These are phyloP conservation scores for Scheffersomyces stipitis DNA, from an alignment of 805 yeast genomes.

Conservation along the genomic window DNA sequence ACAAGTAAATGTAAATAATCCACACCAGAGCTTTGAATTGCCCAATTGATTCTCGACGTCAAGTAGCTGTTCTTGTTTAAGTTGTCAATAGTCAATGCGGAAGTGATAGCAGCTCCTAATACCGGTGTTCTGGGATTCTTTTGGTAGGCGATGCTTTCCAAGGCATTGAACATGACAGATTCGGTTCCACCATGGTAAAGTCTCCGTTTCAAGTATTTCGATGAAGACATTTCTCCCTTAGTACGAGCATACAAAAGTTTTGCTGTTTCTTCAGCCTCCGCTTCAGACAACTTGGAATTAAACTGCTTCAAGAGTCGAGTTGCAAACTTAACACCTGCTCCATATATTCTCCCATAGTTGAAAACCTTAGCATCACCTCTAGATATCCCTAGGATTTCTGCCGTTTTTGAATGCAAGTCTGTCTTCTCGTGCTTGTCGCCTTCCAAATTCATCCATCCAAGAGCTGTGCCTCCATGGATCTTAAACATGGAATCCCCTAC, in stretches of 20 bases:
- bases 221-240: conserved; percentile 56
- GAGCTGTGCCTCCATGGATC: conserved; percentile 92
- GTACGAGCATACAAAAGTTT: conserved; percentile 71
- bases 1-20: conserved; percentile 87
- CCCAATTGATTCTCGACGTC: conserved; percentile 95
- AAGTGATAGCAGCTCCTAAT: conserved; percentile 89
- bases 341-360: conserved; percentile 96
- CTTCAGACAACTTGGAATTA: conserved; percentile 66
- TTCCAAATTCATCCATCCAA: conserved; percentile 99
- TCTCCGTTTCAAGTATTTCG: conserved; percentile 24
- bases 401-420: conserved; percentile 93
- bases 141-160: conserved; percentile 84
- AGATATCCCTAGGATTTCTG: conserved; percentile 81
- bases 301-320: conserved; percentile 79
- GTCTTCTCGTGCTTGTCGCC: conserved; percentile 92
- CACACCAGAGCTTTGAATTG: conserved; percentile 97
- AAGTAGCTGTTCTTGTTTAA: conserved; percentile 65
- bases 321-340: conserved; percentile 94
- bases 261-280: conserved; percentile 67
- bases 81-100: conserved; percentile 68
- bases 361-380: conserved; percentile 93
- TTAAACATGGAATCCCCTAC: conserved; percentile 90
- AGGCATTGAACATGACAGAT: conserved; percentile 82
- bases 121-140: conserved; percentile 86
- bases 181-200: conserved; percentile 90